phyloP scores from a whole-genome alignment of 148 eudicot species.

The Dysphania ambrosioides region DNA sequence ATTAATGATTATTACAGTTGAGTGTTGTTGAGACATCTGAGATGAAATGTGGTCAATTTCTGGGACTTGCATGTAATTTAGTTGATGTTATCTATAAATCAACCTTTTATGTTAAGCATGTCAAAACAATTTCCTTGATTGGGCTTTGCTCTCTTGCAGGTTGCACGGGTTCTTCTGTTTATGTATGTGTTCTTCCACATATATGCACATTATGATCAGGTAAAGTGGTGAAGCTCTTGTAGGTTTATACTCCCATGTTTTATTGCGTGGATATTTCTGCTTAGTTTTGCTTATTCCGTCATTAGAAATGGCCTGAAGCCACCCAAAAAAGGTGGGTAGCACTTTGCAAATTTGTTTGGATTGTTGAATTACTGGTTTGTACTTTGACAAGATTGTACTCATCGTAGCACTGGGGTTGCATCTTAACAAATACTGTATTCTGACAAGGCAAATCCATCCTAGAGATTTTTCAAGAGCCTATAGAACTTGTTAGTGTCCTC shows the following conservation, averaged over 20 bases:
- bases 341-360: not conserved
- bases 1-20: conserved; percentile 1
- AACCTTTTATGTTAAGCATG: not conserved
- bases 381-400: not conserved
- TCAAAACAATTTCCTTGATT: conserved; percentile 8
- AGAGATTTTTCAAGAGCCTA: not conserved
- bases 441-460: not conserved
- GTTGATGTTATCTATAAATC: not conserved
- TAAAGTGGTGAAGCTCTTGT: conserved; percentile 26
- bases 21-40: conserved; percentile 5
- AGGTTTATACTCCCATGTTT: not conserved
- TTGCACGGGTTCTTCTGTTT: conserved; percentile 72
- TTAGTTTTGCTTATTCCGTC: not conserved
- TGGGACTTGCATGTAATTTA: not conserved
- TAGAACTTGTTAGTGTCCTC: not conserved
- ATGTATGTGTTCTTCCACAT: conserved; percentile 74
- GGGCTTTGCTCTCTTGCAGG: conserved; percentile 42
- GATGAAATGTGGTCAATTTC: not conserved
- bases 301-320: not conserved
- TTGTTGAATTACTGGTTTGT: not conserved
- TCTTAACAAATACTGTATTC: conserved; percentile 6
- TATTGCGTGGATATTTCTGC: not conserved
- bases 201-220: conserved; percentile 68
- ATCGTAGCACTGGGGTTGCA: not conserved
- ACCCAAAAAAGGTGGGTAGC: not conserved